phyloP scores from a whole-genome alignment of 768 basidiomycete genomes.

The Pleurotus djamor region DNA sequence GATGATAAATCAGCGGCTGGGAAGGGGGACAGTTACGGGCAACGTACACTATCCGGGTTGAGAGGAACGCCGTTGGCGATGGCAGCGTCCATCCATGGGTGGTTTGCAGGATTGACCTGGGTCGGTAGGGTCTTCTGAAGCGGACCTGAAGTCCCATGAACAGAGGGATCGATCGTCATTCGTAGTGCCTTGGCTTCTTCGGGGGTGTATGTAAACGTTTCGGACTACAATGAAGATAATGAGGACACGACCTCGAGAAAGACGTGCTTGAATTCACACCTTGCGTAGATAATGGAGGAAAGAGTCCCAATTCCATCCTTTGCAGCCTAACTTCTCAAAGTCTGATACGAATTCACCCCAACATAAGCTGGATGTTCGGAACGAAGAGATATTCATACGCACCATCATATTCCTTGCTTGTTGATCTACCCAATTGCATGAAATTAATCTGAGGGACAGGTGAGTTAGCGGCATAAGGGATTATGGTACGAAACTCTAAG shows the following conservation, averaged over 20 bases:
- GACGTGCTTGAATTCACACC: background rate
- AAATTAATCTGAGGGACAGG: conserved; percentile 3
- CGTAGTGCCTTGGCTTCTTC: background rate
- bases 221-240: background rate
- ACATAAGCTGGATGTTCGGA: background rate
- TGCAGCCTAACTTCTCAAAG: conserved; percentile 8
- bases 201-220: background rate
- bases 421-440: conserved; percentile 6
- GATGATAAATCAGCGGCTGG: background rate
- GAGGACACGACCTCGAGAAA: background rate
- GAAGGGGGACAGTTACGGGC: background rate
- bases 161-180: background rate
- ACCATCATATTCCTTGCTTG: conserved; percentile 8
- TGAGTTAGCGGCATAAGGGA: background rate
- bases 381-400: background rate
- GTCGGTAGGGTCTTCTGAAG: conserved; percentile 4
- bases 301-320: conserved; percentile 13
- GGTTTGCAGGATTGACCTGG: background rate
- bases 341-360: background rate
- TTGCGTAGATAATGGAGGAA: conserved; percentile 12
- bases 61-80: background rate
- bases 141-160: conserved; percentile 6
- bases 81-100: background rate
- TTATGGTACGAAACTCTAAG: background rate
- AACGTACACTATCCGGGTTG: background rate